Evolutionary conservation across 2,329 filamentous ascomycete species (phyloP), one percentile per base, ranked within the genome.

Genomic region (Xylaria sp.): DNA sequence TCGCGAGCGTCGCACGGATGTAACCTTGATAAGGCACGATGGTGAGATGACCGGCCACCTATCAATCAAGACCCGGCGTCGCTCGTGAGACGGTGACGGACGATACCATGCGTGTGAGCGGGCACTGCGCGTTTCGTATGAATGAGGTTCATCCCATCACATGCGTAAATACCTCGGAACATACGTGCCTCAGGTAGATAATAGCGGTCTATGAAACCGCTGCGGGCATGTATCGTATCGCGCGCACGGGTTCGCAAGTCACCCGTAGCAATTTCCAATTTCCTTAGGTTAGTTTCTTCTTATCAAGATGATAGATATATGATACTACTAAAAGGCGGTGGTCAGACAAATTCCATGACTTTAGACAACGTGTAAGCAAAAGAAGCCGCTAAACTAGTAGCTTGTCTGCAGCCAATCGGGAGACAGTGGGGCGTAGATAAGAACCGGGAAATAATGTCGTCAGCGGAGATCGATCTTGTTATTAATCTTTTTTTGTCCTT

Each of bases 1-100:
- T n/a, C 56, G 53, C 9, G 14, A 50, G 24, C 34, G 59, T 64
- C 47, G 64, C 67, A 69, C 59, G 19, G 30, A 57, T 67, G 67
- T 19, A 61, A 62, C 63, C 67, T 60, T 50, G 67, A 69, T 69
- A 66, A 66, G 67, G 57, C 63, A 56, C n/a, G 50, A 64, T 54
- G 51, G 8, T n/a, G 17, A 4, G 50, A 48, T 21, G 47, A 48
- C 21, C 11, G 42, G n/a, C 42, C 24, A 27, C 24, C n/a, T 47
- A 17, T 47, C n/a, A 47, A 56, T 32, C 54, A 17, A 64, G 50
- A 42, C 56, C 34, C 27, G 19, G 34, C 27, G 24, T 60, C 59
- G 48, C 8, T 47, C 9, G 7, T 47, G 27, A 36, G 27, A 55
- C 47, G 47, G 21, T 48, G 47, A 8, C 39, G 39, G 39, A 11